Conservation (phyloP, 2,329 filamentous ascomycete species). For the Periglandula ipomoeae region DNA sequence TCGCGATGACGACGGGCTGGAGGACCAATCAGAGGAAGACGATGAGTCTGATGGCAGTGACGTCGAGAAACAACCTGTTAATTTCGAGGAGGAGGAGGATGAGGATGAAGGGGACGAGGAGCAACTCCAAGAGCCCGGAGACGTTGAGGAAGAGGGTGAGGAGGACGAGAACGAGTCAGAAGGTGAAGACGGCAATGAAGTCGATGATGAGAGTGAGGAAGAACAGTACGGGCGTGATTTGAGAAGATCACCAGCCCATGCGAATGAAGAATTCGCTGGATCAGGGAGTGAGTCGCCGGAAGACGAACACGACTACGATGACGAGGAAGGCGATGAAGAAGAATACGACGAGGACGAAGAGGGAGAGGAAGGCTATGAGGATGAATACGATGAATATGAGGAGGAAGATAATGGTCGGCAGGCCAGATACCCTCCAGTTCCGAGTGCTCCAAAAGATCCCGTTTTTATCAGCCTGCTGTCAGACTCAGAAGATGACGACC, state of each 20-base stretch:
- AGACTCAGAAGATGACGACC: slow-evolving; percentile 21
- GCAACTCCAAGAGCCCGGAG: slow-evolving; percentile 7
- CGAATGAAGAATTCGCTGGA: not conserved
- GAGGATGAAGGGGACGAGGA: not conserved
- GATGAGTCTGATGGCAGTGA: slow-evolving; percentile 10
- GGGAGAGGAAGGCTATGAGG: not conserved
- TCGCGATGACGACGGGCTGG: slow-evolving; percentile 20
- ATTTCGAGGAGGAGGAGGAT: slow-evolving; percentile 23
- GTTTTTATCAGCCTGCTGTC: slow-evolving; percentile 39
- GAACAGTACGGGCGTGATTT: not conserved
- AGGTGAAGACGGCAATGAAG: not conserved
- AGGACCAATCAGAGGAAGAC: slow-evolving; percentile 10
- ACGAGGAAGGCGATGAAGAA: slow-evolving; percentile 11
- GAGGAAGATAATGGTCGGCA: slow-evolving; percentile 4
- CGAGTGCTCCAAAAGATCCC: slow-evolving; percentile 20
- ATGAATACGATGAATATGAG: slow-evolving; percentile 3
- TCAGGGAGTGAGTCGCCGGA: slow-evolving; percentile 17
- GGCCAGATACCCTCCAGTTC: slow-evolving; percentile 3
- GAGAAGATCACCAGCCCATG: not conserved
- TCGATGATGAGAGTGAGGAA: not conserved
- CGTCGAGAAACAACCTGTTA: slow-evolving; percentile 14
- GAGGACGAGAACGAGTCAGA: slow-evolving; percentile 4
- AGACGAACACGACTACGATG: slow-evolving; percentile 15
- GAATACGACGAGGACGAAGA: slow-evolving; percentile 10
- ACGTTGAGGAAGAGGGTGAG: slow-evolving; percentile 10